phyloP scores from a whole-genome alignment of 2,329 filamentous ascomycete species.

The Calonectria henricotiae region DNA sequence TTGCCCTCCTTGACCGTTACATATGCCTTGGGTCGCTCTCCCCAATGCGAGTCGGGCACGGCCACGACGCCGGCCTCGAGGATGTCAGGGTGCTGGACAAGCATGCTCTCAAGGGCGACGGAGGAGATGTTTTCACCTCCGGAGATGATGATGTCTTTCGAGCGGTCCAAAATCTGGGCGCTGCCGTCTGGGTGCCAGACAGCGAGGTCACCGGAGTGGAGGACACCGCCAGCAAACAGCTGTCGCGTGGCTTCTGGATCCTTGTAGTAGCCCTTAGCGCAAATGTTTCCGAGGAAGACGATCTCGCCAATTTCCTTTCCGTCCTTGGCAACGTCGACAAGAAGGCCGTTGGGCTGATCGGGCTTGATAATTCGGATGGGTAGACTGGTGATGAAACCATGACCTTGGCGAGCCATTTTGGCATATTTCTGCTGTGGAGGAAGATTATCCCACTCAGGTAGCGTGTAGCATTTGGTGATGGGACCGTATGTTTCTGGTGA shows the following conservation, averaged over 20 bases:
- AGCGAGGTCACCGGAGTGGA: slow-evolving; percentile 93
- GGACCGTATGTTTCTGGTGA: slow-evolving; percentile 89
- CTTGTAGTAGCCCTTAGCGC: slow-evolving; percentile 92
- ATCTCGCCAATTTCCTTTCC: slow-evolving; percentile 72
- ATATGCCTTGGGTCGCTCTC: slow-evolving; percentile 95
- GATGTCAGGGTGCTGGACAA: slow-evolving; percentile 89
- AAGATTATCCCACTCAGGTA: slow-evolving; percentile 87
- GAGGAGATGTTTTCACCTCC: slow-evolving; percentile 98
- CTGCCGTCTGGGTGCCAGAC: slow-evolving; percentile 94
- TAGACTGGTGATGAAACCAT: slow-evolving; percentile 89
- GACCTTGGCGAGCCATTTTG: slow-evolving; percentile 94
- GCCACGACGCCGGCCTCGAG: slow-evolving; percentile 94
- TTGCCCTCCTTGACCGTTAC: slow-evolving; percentile 84
- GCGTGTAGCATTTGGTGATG: slow-evolving; percentile 92
- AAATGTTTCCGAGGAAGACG: slow-evolving; percentile 93
- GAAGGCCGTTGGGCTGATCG: slow-evolving; percentile 76
- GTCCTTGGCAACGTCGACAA: slow-evolving; percentile 66
- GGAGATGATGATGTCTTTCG: slow-evolving; percentile 98
- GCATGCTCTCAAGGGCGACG: slow-evolving; percentile 90
- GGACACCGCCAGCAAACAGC: slow-evolving; percentile 87
- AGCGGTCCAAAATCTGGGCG: slow-evolving; percentile 91
- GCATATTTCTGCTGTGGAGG: slow-evolving; percentile 84
- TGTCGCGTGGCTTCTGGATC: slow-evolving; percentile 88
- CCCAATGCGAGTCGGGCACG: slow-evolving; percentile 91
- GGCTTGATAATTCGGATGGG: slow-evolving; percentile 88